Evolutionary conservation across 148 eudicot species (phyloP).

Genomic region (Simmondsia chinensis): DNA sequence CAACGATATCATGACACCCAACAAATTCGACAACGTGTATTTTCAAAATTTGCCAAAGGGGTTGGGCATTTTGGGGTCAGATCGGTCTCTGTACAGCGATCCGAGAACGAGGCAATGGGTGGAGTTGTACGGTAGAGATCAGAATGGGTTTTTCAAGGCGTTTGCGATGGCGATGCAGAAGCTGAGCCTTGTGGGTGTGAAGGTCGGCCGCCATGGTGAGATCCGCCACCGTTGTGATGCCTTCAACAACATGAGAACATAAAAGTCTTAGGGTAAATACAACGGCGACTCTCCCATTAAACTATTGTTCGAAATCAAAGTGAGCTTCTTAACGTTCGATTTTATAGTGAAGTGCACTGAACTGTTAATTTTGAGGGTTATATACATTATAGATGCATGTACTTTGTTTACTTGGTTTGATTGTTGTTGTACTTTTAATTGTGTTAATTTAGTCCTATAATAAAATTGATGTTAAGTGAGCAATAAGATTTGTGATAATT

Average conservation of each 20-base stretch:
- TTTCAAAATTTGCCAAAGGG: conserved; percentile 31
- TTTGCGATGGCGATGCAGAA: conserved; percentile 71
- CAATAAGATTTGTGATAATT: too few species aligned
- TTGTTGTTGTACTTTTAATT: too few species aligned
- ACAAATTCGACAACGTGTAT: conserved; percentile 37
- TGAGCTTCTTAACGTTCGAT: too few species aligned
- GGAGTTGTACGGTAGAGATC: conserved; percentile 30
- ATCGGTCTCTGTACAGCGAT: conserved; percentile 22
- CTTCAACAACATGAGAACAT: conserved; percentile 19
- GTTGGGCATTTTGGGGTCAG: conserved; percentile 27
- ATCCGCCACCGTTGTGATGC: conserved; percentile 76
- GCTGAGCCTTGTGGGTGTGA: conserved; percentile 54
- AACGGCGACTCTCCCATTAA: too few species aligned
- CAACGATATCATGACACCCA: conserved; percentile 40
- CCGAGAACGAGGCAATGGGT: conserved; percentile 32
- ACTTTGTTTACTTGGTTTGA: too few species aligned
- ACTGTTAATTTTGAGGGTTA: too few species aligned
- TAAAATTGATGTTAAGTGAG: too few species aligned
- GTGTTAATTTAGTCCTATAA: too few species aligned
- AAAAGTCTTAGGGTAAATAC: too few species aligned
- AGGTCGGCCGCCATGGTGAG: conserved; percentile 54
- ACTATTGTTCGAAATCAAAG: too few species aligned
- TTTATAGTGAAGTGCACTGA: too few species aligned
- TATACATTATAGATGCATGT: too few species aligned
- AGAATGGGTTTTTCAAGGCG: conserved; percentile 45